Evolutionary conservation across 2,329 filamentous ascomycete genomes (phyloP).

Genomic region (Pezicula neosporulosa): DNA sequence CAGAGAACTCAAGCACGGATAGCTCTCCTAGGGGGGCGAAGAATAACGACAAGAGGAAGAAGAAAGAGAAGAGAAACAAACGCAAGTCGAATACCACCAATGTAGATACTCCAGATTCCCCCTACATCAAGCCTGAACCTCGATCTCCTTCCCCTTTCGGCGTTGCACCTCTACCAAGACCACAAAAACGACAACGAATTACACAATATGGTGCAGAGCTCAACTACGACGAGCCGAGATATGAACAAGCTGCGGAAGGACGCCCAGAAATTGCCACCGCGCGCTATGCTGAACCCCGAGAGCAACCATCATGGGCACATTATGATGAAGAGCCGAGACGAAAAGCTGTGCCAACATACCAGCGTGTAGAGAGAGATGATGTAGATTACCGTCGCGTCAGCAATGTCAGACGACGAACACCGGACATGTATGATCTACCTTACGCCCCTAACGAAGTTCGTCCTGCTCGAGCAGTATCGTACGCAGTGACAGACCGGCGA

Average conservation of each 20-base stretch:
- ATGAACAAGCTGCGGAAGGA: slow-evolving; percentile 32
- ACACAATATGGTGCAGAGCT: slow-evolving; percentile 36
- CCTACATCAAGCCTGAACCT: slow-evolving; percentile 63
- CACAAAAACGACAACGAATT: slow-evolving; percentile 54
- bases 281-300: slow-evolving; percentile 15
- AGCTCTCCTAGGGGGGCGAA: slow-evolving; percentile 54
- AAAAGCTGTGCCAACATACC: slow-evolving; percentile 18
- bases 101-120: slow-evolving; percentile 41
- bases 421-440: slow-evolving; percentile 20
- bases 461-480: slow-evolving; percentile 21
- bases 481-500: slow-evolving; percentile 22
- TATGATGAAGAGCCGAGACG: slow-evolving; percentile 18
- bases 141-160: slow-evolving; percentile 57
- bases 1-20: slow-evolving; percentile 52
- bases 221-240: slow-evolving; percentile 43
- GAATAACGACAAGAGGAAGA: slow-evolving; percentile 43
- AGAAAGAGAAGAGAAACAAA: slow-evolving; percentile 51
- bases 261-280: slow-evolving; percentile 13
- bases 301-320: slow-evolving; percentile 15
- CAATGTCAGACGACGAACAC: slow-evolving; percentile 22
- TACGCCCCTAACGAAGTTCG: slow-evolving; percentile 19
- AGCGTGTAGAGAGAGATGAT: slow-evolving; percentile 24
- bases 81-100: slow-evolving; percentile 38
- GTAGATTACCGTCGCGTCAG: slow-evolving; percentile 19
- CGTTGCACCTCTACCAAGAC: slow-evolving; percentile 48